A percentile compares a stretch with the other conserved stretches of the same genome.
Conservation (phyloP, 129 eudicot genomes). For the Kitagawia praeruptora region DNA sequence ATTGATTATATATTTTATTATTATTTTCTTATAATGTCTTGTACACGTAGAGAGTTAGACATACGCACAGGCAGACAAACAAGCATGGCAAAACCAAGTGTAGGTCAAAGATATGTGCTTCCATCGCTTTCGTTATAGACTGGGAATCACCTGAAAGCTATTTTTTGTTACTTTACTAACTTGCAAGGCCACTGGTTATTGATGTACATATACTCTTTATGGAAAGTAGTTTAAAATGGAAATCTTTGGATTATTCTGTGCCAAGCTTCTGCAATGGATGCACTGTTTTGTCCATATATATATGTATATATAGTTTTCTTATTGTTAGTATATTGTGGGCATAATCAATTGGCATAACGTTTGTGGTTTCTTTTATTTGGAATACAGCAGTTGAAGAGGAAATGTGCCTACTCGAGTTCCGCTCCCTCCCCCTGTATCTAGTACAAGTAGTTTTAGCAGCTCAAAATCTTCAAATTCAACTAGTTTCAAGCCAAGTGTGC, state of each 20-base stretch:
- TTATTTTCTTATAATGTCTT: neutral
- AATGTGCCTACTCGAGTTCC: constrained; percentile 55
- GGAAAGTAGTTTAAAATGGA: neutral
- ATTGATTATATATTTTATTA: neutral
- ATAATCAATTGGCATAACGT: neutral
- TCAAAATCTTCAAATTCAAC: constrained; percentile 41
- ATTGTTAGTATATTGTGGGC: neutral
- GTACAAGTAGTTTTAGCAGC: constrained; percentile 34
- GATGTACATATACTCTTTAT: neutral
- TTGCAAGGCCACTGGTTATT: too few relatives aligned
- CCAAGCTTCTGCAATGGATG: neutral
- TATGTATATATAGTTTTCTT: neutral
- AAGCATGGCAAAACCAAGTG: neutral
- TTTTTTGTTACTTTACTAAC: too few relatives aligned
- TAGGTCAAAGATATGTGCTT: neutral
- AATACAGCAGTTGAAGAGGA: constrained; percentile 48
- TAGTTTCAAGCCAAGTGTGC: constrained; percentile 37
- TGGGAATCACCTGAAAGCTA: neutral
- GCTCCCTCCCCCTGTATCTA: constrained; percentile 78
- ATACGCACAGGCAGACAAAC: neutral
- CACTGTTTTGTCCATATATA: neutral
- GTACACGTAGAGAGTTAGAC: neutral
- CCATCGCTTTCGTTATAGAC: neutral
- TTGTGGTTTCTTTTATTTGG: neutral
- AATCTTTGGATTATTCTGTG: neutral